Base-by-base conservation (phyloP, 495 filamentous ascomycete species). In the Annulohypoxylon stygium region DNA sequence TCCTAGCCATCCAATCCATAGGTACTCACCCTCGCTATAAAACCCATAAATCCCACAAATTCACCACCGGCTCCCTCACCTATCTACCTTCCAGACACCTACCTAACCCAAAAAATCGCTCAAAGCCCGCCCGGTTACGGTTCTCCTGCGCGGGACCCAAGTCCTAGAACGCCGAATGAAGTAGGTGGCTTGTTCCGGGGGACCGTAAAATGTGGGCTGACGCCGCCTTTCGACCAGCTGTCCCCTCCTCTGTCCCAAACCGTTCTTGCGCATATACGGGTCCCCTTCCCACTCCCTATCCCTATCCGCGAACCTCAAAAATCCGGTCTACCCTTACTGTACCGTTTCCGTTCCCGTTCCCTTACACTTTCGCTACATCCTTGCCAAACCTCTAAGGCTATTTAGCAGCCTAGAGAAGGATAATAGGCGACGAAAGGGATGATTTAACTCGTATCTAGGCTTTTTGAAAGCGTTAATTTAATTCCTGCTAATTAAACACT, bases 261-360 rank as follows among this genome's bases (percentile, higher is more conserved):
- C 16, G 37, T 8, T 26, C 20, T 6, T 41, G 8, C 34, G 62
- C 62, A 65, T 55, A 55, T 65, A 64, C 18, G 61, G 34, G 39
- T 26, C 48, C 25, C 41, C 2, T 12, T 61, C 5, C n/a, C 4
- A 30, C 10, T 25, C 39, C 1, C 50, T 23, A 23, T 23, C 20
- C 20, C 20, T 23, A 23, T 23, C 30, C 30, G 5, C 30, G 39
- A 11, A 11, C 36, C 36, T 39, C 36, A 12, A 30, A 30, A 30
- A 4, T 30, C 30, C 3, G 30, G 3, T 11, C 45, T 50, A 20
- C 16, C 45, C 45, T 50, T 50, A 50, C 45, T 23, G 16, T 47
- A 47, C 14, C 20, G 20, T 23, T 23, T 23, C 43, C 14, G n/a
- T 14, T 9, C 36, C 36, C 7, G 8, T 39, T 39, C 36, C 36